phyloP scores from a whole-genome alignment of 2,329 filamentous ascomycete species.

The Harringtonia lauricola region DNA sequence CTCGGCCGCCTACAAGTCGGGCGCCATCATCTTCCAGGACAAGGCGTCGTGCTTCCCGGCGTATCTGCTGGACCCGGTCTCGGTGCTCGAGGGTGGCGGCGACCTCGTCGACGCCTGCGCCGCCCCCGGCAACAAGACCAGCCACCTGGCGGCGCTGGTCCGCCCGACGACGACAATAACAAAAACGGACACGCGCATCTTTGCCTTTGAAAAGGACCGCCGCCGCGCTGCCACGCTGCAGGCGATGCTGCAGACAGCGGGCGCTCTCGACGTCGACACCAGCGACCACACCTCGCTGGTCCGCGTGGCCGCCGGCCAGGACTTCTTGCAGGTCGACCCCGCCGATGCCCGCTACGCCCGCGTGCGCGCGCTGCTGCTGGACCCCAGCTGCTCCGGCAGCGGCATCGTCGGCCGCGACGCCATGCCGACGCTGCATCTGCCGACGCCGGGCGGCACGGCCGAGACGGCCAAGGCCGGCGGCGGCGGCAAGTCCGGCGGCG shows the following conservation, averaged over 20 bases:
- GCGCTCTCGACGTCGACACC: constrained; percentile 33
- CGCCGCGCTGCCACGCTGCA: constrained; percentile 62
- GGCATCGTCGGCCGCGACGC: constrained; percentile 88
- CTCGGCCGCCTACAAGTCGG: constrained; percentile 60
- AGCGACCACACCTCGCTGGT: constrained; percentile 40
- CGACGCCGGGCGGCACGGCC: constrained; percentile 18
- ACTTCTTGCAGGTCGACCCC: constrained; percentile 73
- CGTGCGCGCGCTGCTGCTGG: constrained; percentile 77
- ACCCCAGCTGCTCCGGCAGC: constrained; percentile 92
- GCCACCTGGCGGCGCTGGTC: constrained; percentile 74
- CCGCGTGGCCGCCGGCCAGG: constrained; percentile 59
- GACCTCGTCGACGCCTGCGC: constrained; percentile 88
- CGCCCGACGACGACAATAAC: too few species aligned
- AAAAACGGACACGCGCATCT: too few species aligned
- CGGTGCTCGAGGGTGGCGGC: constrained; percentile 36
- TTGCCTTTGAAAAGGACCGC: constrained; percentile 70
- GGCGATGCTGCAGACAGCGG: constrained; percentile 75
- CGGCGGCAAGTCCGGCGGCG: constrained; percentile 4
- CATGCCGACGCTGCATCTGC: constrained; percentile 55
- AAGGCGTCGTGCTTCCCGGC: constrained; percentile 97
- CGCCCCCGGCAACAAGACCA: constrained; percentile 95
- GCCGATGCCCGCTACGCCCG: constrained; percentile 44
- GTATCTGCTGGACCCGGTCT: constrained; percentile 62
- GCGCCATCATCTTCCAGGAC: constrained; percentile 82
- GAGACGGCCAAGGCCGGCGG: not conserved